Evolutionary conservation across 163 green algal genomes (phyloP), one percentile per base, ranked within the genome.

Genomic region (Scenedesmus sp.): DNA sequence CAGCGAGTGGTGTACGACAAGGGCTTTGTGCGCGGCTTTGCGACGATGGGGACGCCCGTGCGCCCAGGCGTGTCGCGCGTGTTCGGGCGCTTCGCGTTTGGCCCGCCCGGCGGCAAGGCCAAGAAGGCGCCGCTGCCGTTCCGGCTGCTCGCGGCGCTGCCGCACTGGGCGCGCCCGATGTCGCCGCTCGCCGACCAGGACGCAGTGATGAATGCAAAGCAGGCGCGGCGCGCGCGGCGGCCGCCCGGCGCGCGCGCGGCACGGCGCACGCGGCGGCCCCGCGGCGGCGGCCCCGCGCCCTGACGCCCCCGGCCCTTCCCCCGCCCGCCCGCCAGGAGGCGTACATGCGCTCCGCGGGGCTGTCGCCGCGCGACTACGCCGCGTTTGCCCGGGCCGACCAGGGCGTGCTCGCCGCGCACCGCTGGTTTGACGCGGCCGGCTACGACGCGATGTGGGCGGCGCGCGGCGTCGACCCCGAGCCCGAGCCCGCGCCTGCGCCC

Each of bases 141-240:
- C 17, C 58, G 42, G 60, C 74, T 86, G 39, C 3, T 83, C 24
- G 13, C 31, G 31, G 56, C 56, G 29, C 3, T 84, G 63, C 81
- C 81, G 13, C 81, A 86, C 81, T 86, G 81, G 81, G 17, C 57
- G 47, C 26, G 39, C 13, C 26, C 72, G 45, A 2, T 4, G 14
- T 10, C 42, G 14, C 24, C 29, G 1, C 36, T 70, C 29, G 50
- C 63, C 20, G 82, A 86, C 39, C 82, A 87, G 50, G 82, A 87
- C 57, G 33, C 45, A 4, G 31, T 85, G 24, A 73, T 87, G 42
- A 87, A 85, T 36, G 71, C 50, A 33, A 85, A 77, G 64, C 81
- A 80, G 71, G 67, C 53, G 34, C 4, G 75, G 24, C 2, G 62
- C 67, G 67, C 67, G 26, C 31, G 4, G 11, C 51, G 5, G 64